Evolutionary conservation across 345 rosid species (phyloP), one percentile per base, ranked within the genome.

Genomic region (Triadica sebifera): DNA sequence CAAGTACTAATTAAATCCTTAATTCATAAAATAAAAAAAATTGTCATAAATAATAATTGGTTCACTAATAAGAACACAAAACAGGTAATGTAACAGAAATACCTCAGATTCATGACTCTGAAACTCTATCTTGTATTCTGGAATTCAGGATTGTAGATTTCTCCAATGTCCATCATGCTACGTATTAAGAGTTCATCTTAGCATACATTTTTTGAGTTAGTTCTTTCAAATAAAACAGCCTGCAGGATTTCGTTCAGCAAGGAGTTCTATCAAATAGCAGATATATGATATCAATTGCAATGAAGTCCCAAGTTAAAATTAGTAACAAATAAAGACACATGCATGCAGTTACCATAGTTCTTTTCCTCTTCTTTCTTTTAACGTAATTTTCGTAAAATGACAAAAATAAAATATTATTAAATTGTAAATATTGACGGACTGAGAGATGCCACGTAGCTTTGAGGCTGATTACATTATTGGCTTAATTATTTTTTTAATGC

Each of bases 31-130:
- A 38, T 22, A 19, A 63, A 12, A 56, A 60, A 22, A 52, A 61
- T 1, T 34, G 15, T 47, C 49, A 34, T 46, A 61, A 47, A 17
- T 11, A 60, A n/a, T 12, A 65, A 20, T 29, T 50, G 46, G 16
- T 16, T 4, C 16, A 68, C 9, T 53, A 39, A 43, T 57, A 47
- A 53, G 16, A 41, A 74, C n/a, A n/a, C 12, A 10, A 20, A 20
- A 12, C 15, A 50, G 7, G 37, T 15, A 69, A 59, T 17, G 13
- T 38, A 64, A 73, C 71, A 52, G 25, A 62, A 65, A 75, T 77
- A 94, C 97, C 97, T 91, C 96, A 12, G 97, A 93, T 78, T 91
- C 98, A 75, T 94, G 98, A 82, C 98, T 94, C 78, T 94, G 98
- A 84, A 92, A 94, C 70, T 94, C 98, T 39, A 96, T 90, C 81